These are phyloP conservation scores for Tylopilus sp. DNA, from an alignment of 1,284 basidiomycete species.

Conservation along the genomic window DNA sequence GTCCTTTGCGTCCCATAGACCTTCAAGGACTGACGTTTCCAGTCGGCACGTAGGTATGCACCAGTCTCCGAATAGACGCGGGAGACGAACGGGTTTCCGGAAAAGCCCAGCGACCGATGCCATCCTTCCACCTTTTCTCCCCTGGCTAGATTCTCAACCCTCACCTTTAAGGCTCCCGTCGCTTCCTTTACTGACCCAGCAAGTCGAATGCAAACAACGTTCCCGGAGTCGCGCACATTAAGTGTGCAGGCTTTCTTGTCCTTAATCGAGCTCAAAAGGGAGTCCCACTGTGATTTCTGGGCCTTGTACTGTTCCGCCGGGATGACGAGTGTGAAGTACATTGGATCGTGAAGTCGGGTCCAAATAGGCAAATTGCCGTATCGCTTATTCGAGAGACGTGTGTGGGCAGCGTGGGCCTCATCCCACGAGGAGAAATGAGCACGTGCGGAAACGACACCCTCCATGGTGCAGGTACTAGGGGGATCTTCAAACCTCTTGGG, in stretches of 20 bases:
- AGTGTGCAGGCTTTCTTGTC: conserved; percentile 32
- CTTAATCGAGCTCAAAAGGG: conserved; percentile 35
- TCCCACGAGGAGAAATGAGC: conserved; percentile 47
- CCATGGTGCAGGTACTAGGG: conserved; percentile 8
- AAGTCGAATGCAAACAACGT: conserved; percentile 27
- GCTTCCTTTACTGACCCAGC: conserved; percentile 42
- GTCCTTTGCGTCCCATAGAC: conserved; percentile 40
- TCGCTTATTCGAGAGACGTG: conserved; percentile 27
- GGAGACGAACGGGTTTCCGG: conserved; percentile 35
- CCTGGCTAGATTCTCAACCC: conserved; percentile 49
- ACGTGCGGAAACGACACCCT: conserved; percentile 34
- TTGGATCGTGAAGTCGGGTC: conserved; percentile 41
- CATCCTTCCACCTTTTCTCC: conserved; percentile 48
- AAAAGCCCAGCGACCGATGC: conserved; percentile 40
- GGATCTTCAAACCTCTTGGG: conserved; percentile 23
- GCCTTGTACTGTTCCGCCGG: conserved; percentile 46
- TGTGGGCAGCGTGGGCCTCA: conserved; percentile 39
- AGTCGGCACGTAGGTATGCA: conserved; percentile 42
- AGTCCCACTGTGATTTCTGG: conserved; percentile 47
- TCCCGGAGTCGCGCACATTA: conserved; percentile 17
- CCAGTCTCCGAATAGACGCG: conserved; percentile 36
- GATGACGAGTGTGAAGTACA: conserved; percentile 46
- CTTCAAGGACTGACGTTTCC: conserved; percentile 39
- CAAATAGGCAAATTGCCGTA: conserved; percentile 34
- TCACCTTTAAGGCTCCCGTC: conserved; percentile 54